Conservation (phyloP, 495 filamentous ascomycete species). For the Neurospora pannonica region DNA sequence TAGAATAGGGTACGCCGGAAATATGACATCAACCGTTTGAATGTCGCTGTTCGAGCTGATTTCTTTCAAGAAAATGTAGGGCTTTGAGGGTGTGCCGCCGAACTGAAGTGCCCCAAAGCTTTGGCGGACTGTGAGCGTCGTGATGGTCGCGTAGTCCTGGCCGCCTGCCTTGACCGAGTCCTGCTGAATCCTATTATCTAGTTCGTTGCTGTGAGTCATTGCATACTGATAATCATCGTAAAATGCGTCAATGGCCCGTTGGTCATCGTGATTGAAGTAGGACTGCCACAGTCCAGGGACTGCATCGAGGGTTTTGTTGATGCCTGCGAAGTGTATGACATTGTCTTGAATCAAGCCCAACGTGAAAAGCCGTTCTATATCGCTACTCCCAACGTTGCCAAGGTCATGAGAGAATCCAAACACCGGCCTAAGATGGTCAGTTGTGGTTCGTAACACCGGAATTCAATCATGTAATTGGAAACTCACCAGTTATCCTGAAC, state of each 20-base stretch:
- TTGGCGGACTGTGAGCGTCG: slow-evolving; percentile 76
- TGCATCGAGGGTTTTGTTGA: slow-evolving; percentile 56
- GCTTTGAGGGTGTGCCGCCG: slow-evolving; percentile 64
- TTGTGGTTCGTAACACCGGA: not conserved
- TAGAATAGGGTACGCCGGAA: slow-evolving; percentile 83
- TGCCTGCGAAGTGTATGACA: slow-evolving; percentile 67
- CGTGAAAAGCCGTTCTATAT: slow-evolving; percentile 54
- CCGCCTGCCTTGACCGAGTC: slow-evolving; percentile 62
- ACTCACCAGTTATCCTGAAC: slow-evolving; percentile 58
- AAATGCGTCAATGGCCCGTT: slow-evolving; percentile 53
- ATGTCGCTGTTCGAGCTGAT: slow-evolving; percentile 90
- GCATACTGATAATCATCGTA: slow-evolving; percentile 60
- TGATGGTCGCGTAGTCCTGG: slow-evolving; percentile 70
- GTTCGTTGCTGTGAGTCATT: slow-evolving; percentile 41
- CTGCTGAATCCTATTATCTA: slow-evolving; percentile 56
- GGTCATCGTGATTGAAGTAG: slow-evolving; percentile 44
- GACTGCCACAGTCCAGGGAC: slow-evolving; percentile 70
- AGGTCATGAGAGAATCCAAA: slow-evolving; percentile 84
- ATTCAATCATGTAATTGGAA: not conserved
- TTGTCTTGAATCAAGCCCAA: slow-evolving; percentile 66
- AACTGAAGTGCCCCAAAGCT: slow-evolving; percentile 81
- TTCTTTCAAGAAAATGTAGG: slow-evolving; percentile 85
- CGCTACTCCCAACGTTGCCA: slow-evolving; percentile 24
- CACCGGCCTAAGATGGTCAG: slow-evolving; percentile 49
- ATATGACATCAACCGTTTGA: slow-evolving; percentile 95